Evolutionary conservation across 352 stramenopile species (phyloP), one percentile per base, ranked within the genome.

Genomic region (Pythium periplocum): DNA sequence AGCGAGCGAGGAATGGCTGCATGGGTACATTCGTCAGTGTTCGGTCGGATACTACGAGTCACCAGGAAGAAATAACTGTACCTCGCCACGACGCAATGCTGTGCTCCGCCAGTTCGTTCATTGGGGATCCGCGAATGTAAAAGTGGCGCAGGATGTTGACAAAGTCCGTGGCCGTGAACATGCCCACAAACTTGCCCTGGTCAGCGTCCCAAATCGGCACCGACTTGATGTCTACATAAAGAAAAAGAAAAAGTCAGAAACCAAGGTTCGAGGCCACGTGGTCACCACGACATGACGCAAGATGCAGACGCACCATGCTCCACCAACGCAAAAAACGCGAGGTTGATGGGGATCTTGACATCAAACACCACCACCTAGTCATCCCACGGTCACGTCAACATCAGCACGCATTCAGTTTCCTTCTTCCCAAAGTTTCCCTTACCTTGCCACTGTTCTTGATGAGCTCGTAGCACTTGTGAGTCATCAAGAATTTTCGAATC

Each of bases 311-410:
- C 17, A 98, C 94, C 96, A 78, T 99, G 96, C 70, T 99, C 96
- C n/a, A 99, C 94, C 36, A 99, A 78, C 10, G 96, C 96, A 71
- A 98, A 99, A 82, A 99, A 99, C 35, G 96, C 96, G 39, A 99
- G 73, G 62, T 99, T 98, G 62, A 99, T 98, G 17, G 96, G 96
- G 73, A 99, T 99, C 66, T 97, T 97, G 45, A 97, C 95, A 70
- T 99, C 96, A 75, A 99, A 99, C 6, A 99, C 96, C 26, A 98
- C 96, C 26, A 98, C 86, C 71, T 83, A 32, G 39, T 48, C 32
- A 48, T n/a, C 10, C 31, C 37, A 59, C 26, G 34, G 11, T 50
- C 44, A 39, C 9, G 39, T 26, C n/a, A 11, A 52, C 41, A 35
- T 48, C n/a, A 57, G 11, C 30, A 41, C 47, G 36, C 31, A 59